Percentiles rank a stretch among this genome's conserved stretches.
Evolutionary conservation across 305 asterid genomes (phyloP).

Genomic region (Ilex paraguariensis): DNA sequence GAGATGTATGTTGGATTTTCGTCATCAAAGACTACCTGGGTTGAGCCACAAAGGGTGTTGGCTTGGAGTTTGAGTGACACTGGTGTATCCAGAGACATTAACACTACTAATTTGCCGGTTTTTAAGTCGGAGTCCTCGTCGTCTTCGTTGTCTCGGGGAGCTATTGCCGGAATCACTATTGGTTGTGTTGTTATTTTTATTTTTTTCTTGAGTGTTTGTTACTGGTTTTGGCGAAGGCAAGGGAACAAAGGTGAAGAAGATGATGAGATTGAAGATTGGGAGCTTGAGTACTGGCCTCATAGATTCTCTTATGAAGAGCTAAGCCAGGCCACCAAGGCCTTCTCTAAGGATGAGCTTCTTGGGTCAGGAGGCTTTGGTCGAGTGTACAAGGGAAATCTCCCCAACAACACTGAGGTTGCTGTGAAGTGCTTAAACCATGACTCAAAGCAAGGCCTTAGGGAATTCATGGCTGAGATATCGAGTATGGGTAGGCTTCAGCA

Average conservation of each 20-base stretch:
- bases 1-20: slow-evolving; percentile 78
- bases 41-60: slow-evolving; percentile 66
- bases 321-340: slow-evolving; percentile 49
- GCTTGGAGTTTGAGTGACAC: slow-evolving; percentile 86
- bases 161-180: slow-evolving; percentile 49
- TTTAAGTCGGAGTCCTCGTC: slow-evolving; percentile 33
- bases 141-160: slow-evolving; percentile 35
- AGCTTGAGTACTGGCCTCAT: slow-evolving; percentile 83
- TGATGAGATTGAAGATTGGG: slow-evolving; percentile 79
- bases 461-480: slow-evolving; percentile 79
- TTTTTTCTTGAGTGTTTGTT: slow-evolving; percentile 17
- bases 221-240: slow-evolving; percentile 54
- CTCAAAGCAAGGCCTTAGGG: slow-evolving; percentile 63
- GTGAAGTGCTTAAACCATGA: slow-evolving; percentile 70
- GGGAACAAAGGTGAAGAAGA: slow-evolving; percentile 32
- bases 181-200: slow-evolving; percentile 31
- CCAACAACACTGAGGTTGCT: slow-evolving; percentile 45
- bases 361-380: slow-evolving; percentile 76
- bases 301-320: slow-evolving; percentile 65
- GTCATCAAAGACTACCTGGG: slow-evolving; percentile 66
- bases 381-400: slow-evolving; percentile 53
- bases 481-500: slow-evolving; percentile 71
- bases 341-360: slow-evolving; percentile 37
- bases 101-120: slow-evolving; percentile 61
- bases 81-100: slow-evolving; percentile 66